A percentile compares a stretch with the other conserved stretches of the same genome.
Conservation (phyloP, 306 rosid species). For the Castanospermum australe region DNA sequence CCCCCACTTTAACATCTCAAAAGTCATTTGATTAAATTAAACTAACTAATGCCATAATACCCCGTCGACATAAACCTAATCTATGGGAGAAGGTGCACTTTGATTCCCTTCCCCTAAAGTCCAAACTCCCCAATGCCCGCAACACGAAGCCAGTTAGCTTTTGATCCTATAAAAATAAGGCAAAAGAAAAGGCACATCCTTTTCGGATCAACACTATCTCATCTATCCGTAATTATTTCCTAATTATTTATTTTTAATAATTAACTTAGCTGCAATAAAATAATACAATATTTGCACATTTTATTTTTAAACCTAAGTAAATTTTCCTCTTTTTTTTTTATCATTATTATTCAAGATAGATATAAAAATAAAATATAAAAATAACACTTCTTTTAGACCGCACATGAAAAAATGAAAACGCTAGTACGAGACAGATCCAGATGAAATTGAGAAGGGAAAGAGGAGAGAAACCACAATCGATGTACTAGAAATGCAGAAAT, state of each 20-base stretch:
- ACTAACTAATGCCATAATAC: not conserved
- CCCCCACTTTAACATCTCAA: not conserved
- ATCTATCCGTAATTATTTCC: constrained; percentile 9
- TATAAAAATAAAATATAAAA: too few species aligned
- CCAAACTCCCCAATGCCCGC: not conserved
- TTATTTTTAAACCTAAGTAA: too few species aligned
- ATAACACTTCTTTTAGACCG: too few species aligned
- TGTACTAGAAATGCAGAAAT: not conserved
- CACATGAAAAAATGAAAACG: not conserved
- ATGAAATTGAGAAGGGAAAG: not conserved
- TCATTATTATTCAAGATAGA: not conserved
- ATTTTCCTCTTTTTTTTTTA: too few species aligned
- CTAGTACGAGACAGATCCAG: not conserved
- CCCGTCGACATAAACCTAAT: constrained; percentile 23
- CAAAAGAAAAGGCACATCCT: not conserved
- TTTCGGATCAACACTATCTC: not conserved
- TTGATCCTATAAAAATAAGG: not conserved
- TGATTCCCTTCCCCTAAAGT: constrained; percentile 6
- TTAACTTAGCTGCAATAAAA: not conserved
- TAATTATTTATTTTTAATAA: constrained; percentile 13
- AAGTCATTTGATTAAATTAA: not conserved
- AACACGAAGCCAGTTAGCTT: not conserved
- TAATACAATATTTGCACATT: too few species aligned
- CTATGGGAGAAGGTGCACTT: not conserved
- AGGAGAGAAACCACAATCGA: not conserved